phyloP scores from a whole-genome alignment of 2,329 filamentous ascomycete genomes.

The Bretziella fagacearum region DNA sequence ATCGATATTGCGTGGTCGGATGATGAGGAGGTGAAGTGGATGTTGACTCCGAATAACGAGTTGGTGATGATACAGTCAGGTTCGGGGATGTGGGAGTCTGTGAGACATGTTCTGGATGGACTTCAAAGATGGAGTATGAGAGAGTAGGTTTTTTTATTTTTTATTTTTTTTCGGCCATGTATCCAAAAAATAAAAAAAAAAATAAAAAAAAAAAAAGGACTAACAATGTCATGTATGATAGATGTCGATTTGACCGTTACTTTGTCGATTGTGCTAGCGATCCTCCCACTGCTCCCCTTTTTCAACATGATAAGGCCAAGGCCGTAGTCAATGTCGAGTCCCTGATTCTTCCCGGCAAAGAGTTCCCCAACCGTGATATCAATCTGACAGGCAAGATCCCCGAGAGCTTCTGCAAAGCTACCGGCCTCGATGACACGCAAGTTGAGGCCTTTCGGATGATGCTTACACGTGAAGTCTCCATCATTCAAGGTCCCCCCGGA shows the following conservation, averaged over 20 bases:
- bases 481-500: constrained; percentile 69
- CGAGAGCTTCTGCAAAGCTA: constrained; percentile 16
- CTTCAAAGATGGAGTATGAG: constrained; percentile 7
- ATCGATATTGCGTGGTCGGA: constrained; percentile 60
- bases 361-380: neutral
- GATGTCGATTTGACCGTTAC: constrained; percentile 37
- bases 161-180: neutral
- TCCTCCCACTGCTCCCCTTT: constrained; percentile 18
- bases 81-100: constrained; percentile 59
- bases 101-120: constrained; percentile 32
- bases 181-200: too few relatives aligned
- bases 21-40: constrained; percentile 30
- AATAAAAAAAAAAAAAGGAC: constrained; percentile 3
- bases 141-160: constrained; percentile 7
- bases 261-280: constrained; percentile 31
- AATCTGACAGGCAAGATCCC: constrained; percentile 3
- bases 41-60: constrained; percentile 50
- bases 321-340: constrained; percentile 5
- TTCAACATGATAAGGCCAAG: constrained; percentile 19
- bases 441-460: constrained; percentile 50
- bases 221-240: constrained; percentile 23
- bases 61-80: constrained; percentile 67
- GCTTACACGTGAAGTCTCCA: constrained; percentile 51
- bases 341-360: neutral
- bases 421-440: constrained; percentile 46